Percentiles rank a stretch among this genome's conserved stretches.
Evolutionary conservation across 768 basidiomycete species (phyloP).

Genomic region (Tulasnella sp.): DNA sequence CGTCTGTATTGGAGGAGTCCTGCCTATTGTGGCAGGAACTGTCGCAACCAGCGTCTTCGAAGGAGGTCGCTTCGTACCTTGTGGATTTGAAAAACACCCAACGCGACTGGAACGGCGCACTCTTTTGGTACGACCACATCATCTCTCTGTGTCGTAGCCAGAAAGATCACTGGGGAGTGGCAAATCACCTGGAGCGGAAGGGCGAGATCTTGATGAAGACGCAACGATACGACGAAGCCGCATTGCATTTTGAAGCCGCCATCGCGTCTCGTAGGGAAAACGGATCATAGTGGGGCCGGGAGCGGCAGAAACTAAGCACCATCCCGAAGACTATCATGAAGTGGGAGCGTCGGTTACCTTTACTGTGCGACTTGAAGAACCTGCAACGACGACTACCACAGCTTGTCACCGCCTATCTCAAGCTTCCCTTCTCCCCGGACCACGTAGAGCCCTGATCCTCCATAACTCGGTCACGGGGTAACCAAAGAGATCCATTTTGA

Average conservation of each 20-base stretch:
- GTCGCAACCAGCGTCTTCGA: too few species aligned
- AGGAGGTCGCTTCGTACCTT: not conserved
- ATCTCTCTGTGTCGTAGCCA: not conserved
- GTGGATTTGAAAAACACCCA: not conserved
- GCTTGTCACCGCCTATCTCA: not conserved
- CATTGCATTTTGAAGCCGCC: not conserved
- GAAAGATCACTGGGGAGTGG: not conserved
- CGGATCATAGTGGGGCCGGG: not conserved
- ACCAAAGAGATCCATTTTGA: too few species aligned
- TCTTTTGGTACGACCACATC: not conserved
- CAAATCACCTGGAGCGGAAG: not conserved
- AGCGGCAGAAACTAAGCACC: not conserved
- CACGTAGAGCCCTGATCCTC: not conserved
- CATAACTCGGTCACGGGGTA: not conserved
- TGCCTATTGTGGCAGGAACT: not conserved
- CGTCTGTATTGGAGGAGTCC: not conserved
- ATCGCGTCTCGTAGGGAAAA: not conserved
- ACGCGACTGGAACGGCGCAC: not conserved
- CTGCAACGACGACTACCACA: not conserved
- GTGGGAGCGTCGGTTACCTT: constrained; percentile 1
- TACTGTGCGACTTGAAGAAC: not conserved
- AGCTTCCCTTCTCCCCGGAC: not conserved
- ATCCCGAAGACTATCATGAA: not conserved
- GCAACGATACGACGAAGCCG: not conserved
- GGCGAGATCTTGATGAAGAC: not conserved